Conservation (phyloP, 306 rosid genomes). For the Acacia confusa region DNA sequence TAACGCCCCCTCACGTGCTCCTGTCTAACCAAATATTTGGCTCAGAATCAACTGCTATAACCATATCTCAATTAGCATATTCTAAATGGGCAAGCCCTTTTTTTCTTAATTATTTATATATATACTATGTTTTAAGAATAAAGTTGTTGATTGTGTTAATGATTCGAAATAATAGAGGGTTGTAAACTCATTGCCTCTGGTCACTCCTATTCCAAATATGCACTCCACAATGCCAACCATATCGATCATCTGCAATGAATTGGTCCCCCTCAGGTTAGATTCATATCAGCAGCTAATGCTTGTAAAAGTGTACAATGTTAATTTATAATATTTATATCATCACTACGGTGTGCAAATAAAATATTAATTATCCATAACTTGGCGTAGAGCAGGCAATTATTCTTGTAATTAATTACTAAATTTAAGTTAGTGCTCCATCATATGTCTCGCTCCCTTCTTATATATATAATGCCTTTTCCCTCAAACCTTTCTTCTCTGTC, state of each 20-base stretch:
- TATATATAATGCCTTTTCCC: background rate
- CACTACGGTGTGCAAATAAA: background rate
- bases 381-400: constrained; percentile 30
- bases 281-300: constrained; percentile 9
- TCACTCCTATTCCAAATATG: constrained; percentile 38
- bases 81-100: background rate
- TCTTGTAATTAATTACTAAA: constrained; percentile 41
- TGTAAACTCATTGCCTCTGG: constrained; percentile 43
- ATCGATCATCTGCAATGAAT: constrained; percentile 34
- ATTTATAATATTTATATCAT: background rate
- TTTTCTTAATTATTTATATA: background rate
- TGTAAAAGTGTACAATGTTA: background rate
- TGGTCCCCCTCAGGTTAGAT: constrained; percentile 25
- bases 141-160: constrained; percentile 16
- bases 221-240: constrained; percentile 56
- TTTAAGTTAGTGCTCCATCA: constrained; percentile 37
- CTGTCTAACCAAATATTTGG: constrained; percentile 26
- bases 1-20: constrained; percentile 34
- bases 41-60: constrained; percentile 11
- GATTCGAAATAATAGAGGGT: constrained; percentile 36
- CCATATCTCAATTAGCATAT: constrained; percentile 12
- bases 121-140: too few relatives aligned
- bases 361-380: constrained; percentile 10
- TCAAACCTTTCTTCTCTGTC: constrained; percentile 25
- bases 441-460: constrained; percentile 41